Percentiles rank a stretch among this genome's conserved stretches.
phyloP scores from a whole-genome alignment of 176 grass and related monocot genomes.

The Zoysia pacifica region DNA sequence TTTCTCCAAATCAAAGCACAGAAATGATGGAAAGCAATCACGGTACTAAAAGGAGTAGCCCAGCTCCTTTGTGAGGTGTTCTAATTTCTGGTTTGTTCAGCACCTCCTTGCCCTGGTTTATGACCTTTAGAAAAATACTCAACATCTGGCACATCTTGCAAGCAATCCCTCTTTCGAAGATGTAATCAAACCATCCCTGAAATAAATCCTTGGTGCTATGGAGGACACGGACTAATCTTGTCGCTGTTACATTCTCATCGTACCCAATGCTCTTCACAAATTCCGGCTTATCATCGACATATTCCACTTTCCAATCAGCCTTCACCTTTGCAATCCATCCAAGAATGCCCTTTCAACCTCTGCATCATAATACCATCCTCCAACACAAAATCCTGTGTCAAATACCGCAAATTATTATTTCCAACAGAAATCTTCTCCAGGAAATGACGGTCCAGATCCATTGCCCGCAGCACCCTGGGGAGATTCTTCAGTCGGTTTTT shows the following conservation, averaged over 20 bases:
- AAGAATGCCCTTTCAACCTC: slow-evolving; percentile 55
- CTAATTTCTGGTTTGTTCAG: slow-evolving; percentile 68
- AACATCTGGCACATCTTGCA: slow-evolving; percentile 72
- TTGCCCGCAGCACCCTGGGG: slow-evolving; percentile 54
- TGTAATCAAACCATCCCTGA: slow-evolving; percentile 64
- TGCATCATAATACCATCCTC: slow-evolving; percentile 49
- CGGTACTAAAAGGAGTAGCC: slow-evolving; percentile 77
- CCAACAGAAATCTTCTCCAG: slow-evolving; percentile 52
- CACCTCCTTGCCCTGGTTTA: slow-evolving; percentile 74
- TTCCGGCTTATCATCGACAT: slow-evolving; percentile 57
- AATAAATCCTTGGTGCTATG: slow-evolving; percentile 54
- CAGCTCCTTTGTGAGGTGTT: slow-evolving; percentile 67
- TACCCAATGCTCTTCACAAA: slow-evolving; percentile 84
- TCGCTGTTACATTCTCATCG: slow-evolving; percentile 57
- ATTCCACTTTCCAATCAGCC: slow-evolving; percentile 32
- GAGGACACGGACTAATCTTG: slow-evolving; percentile 37
- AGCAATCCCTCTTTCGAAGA: slow-evolving; percentile 67
- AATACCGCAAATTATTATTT: slow-evolving; percentile 37
- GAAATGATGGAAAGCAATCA: slow-evolving; percentile 64
- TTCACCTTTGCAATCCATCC: slow-evolving; percentile 59
- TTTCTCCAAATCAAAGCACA: slow-evolving; percentile 90
- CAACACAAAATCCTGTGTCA: slow-evolving; percentile 60
- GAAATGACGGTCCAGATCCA: slow-evolving; percentile 56
- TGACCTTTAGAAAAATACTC: slow-evolving; percentile 53
- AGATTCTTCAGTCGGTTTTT: slow-evolving; percentile 73